phyloP scores from a whole-genome alignment of 164 flowering plant genomes.

The Cinnamomum chago region DNA sequence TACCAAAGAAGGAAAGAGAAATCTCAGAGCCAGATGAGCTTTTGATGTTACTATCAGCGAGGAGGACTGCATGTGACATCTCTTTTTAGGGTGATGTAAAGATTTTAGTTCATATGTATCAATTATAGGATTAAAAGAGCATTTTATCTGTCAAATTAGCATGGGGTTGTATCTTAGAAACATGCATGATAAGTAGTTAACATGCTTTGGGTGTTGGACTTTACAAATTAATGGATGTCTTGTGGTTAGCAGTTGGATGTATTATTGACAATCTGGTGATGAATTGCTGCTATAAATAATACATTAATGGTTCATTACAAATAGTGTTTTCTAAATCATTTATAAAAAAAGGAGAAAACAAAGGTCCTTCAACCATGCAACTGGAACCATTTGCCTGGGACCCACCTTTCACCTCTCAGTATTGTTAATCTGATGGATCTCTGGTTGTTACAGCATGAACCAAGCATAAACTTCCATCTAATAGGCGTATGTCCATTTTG shows the following conservation, averaged over 20 bases:
- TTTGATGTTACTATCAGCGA: background rate
- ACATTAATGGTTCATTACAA: too few species aligned
- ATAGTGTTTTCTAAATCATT: too few species aligned
- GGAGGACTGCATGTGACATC: background rate
- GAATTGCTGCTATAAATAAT: background rate
- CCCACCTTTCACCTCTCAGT: too few species aligned
- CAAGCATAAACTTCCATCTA: too few species aligned
- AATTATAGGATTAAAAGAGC: background rate
- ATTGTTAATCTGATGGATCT: too few species aligned
- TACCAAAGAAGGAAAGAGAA: background rate
- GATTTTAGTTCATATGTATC: background rate
- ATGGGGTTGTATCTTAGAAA: too few species aligned
- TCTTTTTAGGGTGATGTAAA: background rate
- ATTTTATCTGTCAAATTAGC: background rate
- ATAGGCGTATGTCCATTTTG: too few species aligned
- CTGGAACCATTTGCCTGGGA: too few species aligned
- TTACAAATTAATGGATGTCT: background rate
- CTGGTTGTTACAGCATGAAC: too few species aligned
- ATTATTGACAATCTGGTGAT: background rate
- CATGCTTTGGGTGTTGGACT: background rate
- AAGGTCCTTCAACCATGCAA: too few species aligned
- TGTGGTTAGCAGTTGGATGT: background rate
- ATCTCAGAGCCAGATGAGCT: background rate
- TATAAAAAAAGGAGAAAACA: too few species aligned
- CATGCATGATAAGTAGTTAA: background rate